Base-by-base conservation (phyloP, 2,329 filamentous ascomycete species). In the Metarhizium humberi region DNA sequence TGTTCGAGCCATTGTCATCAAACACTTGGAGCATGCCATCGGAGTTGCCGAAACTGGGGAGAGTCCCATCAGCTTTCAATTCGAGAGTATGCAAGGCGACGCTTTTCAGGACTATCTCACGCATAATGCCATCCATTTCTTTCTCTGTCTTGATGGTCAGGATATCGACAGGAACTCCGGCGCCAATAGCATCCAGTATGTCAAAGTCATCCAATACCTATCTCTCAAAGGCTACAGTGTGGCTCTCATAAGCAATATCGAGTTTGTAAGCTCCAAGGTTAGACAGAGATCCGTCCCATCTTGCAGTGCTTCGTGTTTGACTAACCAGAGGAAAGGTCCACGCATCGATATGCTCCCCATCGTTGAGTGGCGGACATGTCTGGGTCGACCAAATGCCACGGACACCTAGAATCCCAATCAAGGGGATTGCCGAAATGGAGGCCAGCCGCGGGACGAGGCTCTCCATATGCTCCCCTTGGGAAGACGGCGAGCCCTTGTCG, bases 71-170 rank as follows among this genome's bases (percentile, higher is more conserved):
- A 45, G 42, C 46, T 70, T 56, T 50, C 63, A 71, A 1, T 83
- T 82, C 61, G 59, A 73, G 6, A 77, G 75, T 1, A 63, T 79
- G 14, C 66, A 73, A 13, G 76, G 77, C 45, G 51, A 66, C 0
- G 71, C 70, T 0, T 90, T 88, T 61, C 57, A 66, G 5, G 61
- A 74, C 1, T 87, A 88, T 61, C 69, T 88, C 2, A 59, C 71
- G 2, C 63, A 66, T 1, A 75, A 77, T 29, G 77, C 81, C 0
- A 72, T 84, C 3, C 84, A 87, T 63, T 88, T 90, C 60, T 69
- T 90, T 53, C 79, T 91, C 73, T 81, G 79, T 53, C 84, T 88
- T 60, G 84, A 89, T 64, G 86, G 84, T 6, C 55, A 58, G n/a
- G 56, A 18, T 62, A 69, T 50, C 58, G 36, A 57, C n/a, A 51